phyloP scores from a whole-genome alignment of 139 green algal genomes.

The Coccomyxa sp. region DNA sequence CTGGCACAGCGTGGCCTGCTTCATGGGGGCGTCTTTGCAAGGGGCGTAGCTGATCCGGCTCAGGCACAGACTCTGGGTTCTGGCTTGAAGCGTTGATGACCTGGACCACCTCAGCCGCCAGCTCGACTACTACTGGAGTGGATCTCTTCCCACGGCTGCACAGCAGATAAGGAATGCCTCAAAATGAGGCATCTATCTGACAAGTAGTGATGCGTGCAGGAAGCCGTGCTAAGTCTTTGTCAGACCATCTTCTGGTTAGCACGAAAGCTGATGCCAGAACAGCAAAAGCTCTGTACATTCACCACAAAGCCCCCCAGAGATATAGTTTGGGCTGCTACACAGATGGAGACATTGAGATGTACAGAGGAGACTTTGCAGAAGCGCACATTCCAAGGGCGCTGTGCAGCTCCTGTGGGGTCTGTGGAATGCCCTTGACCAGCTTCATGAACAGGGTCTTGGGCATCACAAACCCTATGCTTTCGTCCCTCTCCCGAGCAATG shows the following conservation, averaged over 20 bases:
- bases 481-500: conserved; percentile 64
- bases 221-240: no score
- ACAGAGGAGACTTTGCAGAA: conserved; percentile 10
- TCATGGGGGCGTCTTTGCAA: not conserved
- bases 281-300: no score
- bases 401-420: conserved; percentile 19
- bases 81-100: not conserved
- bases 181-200: no score
- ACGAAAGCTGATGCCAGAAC: no score
- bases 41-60: not conserved
- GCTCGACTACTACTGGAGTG: conserved; percentile 6
- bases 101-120: conserved; percentile 3
- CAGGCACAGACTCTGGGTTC: not conserved
- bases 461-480: conserved; percentile 83
- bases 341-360: not conserved
- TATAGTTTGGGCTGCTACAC: not conserved
- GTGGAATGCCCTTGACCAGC: conserved; percentile 49
- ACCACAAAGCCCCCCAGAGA: not conserved
- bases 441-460: conserved; percentile 62
- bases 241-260: no score
- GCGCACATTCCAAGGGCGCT: conserved; percentile 4
- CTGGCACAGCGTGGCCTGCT: no score
- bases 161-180: not conserved
- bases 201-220: no score
- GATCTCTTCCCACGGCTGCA: not conserved